Base-by-base conservation (phyloP, 2,329 filamentous ascomycete genomes). In the Neopestalotiopsis sp. region DNA sequence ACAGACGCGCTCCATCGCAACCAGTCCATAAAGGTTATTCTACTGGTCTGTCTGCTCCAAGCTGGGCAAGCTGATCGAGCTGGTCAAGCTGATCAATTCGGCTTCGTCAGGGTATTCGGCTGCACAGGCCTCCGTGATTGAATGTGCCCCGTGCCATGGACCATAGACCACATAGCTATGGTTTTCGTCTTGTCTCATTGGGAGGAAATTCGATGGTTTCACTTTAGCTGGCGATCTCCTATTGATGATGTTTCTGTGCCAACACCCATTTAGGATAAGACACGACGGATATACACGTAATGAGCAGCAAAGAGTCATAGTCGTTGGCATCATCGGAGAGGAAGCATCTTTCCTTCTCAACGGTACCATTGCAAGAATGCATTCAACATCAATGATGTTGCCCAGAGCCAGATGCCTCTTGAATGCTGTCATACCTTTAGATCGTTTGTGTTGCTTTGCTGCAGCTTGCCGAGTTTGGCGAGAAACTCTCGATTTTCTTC, bases 181-280 rank as follows among this genome's bases (percentile, higher is more conserved):
- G 9, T 38, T 24, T 66, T 28, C 24, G 64, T 57, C 52, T 24
- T 58, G 45, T 66, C 52, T 66, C 45, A 49, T 62, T 9, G 30
- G 32, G 20, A 66, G 24, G 52, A 66, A 57, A 66, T 66, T 66
- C 28, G 40, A 56, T 56, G 64, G 64, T 57, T 28, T n/a, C 64
- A 66, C 38, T 52, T 59, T 59, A 57, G n/a, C 32, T 66, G 20
- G 40, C 52, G 64, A 58, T 66, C 28, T 28, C 34, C 34, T 28
- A 12, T 13, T 57, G 20, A 17, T 20, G 24, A 10, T 56, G 12
- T 49, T 57, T 42, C 64, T 57, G n/a, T 66, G 64, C 64, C 64
- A 66, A 66, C 49, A 66, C 61, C 40, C 4, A 64, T 45, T 24
- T 17, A 14, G 17, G 14, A 64, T 28, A 17, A 28, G 13, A 14